Evolutionary conservation across 306 rosid genomes (phyloP), one percentile per base, ranked within the genome.

Genomic region (Adenanthera pavonina): DNA sequence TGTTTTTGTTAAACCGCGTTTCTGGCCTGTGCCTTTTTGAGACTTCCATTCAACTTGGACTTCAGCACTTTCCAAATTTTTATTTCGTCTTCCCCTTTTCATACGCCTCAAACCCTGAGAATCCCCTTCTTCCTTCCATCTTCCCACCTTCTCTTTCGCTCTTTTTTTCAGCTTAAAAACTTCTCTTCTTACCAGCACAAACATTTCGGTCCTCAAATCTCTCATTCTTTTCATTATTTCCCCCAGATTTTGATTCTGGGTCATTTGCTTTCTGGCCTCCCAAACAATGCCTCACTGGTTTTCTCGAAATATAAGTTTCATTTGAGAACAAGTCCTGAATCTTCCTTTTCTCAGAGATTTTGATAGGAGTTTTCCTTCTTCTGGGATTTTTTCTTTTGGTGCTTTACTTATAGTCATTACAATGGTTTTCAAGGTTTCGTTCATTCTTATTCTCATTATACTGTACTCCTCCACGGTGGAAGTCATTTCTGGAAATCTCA

Each of bases 1-100:
- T 48, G 3, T 59, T 10, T 5, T 34, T 59, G 40, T 51, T 60
- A 86, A 90, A 90, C 87, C 94, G 92, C 90, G 97, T 89, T 40
- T 71, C 80, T 79, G 82, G 83, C 69, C 79, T 53, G 52, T 30
- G 7, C 8, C 61, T 71, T 64, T 43, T 84, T 69, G 15, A 14
- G 1, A 20, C 38, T 72, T 19, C 30, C 54, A 79, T 84, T 76
- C 86, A 80, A 89, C 86, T 85, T 66, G 15, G 43, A 30, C 46
- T 66, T 66, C 49, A n/a, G n/a, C 72, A 8, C 72, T 77, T 72
- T 52, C 73, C 36, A 25, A 25, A 19, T 19, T 65, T 17, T 76
- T 74, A 36, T 64, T 83, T 78, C 77, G 78, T 80, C 56, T 44
- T 69, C 38, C 40, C 19, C 74, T 44, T 4, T 15, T 41, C 72